Evolutionary conservation across 1,284 basidiomycete genomes (phyloP), one percentile per base, ranked within the genome.

Genomic region (Tilletia indica): DNA sequence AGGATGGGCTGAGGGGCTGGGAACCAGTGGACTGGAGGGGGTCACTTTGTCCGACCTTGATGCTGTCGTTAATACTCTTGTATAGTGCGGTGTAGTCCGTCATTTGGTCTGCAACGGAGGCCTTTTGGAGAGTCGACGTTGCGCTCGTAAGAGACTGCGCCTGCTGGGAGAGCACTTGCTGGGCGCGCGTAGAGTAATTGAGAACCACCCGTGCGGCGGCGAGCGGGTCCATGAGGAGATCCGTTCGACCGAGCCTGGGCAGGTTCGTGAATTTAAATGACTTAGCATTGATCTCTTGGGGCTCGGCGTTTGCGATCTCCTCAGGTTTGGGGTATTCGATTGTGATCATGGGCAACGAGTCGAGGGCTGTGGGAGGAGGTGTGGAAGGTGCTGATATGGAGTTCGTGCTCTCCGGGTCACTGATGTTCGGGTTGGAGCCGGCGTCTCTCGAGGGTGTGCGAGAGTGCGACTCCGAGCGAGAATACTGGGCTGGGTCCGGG

Each of bases 351-450:
- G 34, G 11, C n/a, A 58, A 38, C 12, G 36, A 25, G 36, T 64
- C 61, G 12, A 34, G 19, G 12, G 61, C 61, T 38, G 36, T 8
- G 14, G 42, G 61, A 64, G 61, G 34, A 64, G 61, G 61, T 64
- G 61, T 64, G 61, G 61, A 64, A 19, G 61, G 61, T 39, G 61
- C 61, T 42, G 61, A 64, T 38, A 34, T 64, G 5, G 61, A 64
- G 12, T 36, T 42, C 3, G 61, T 64, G 61, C 61, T 64, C 61
- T 64, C 61, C 12, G 61, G 61, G 6, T 64, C 61, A 21, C 61
- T 64, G 8, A 38, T 64, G 36, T 36, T 25, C 34, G 31, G 61
- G 34, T 64, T 39, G 36, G 61, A 64, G 2, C 61, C 61, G 61
- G 61, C 39, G 34, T 64, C 61, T 16, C 61, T 64, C 19, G 61